A percentile compares a stretch with the other conserved stretches of the same genome.
Conservation (phyloP, 352 stramenopile species). For the Stramenopiles sp. region DNA sequence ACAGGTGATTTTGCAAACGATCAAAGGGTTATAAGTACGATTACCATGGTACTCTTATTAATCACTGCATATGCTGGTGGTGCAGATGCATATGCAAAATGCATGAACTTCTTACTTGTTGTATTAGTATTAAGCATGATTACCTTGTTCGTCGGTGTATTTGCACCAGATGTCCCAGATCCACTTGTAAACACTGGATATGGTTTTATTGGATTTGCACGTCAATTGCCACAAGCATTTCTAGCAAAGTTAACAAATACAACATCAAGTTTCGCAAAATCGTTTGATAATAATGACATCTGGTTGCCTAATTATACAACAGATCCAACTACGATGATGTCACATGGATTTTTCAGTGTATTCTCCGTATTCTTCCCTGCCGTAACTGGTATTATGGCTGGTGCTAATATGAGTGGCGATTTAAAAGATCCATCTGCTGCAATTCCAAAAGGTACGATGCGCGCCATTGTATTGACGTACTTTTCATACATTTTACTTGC, state of each 20-base stretch:
- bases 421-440: conserved; percentile 31
- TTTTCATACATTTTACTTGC: conserved; percentile 17
- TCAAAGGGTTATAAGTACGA: conserved; percentile 8
- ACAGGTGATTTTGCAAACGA: conserved; percentile 10
- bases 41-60: conserved; percentile 11
- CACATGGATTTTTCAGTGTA: conserved; percentile 4
- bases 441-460: conserved; percentile 39
- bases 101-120: not conserved
- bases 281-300: too few relatives aligned
- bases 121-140: not conserved
- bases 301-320: conserved; percentile 9
- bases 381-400: conserved; percentile 48
- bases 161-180: not conserved
- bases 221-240: not conserved
- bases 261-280: not conserved
- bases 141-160: not conserved
- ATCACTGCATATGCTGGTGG: not conserved
- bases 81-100: not conserved
- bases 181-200: not conserved
- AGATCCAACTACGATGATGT: not conserved
- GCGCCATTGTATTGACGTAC: conserved; percentile 12
- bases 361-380: conserved; percentile 19
- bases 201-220: not conserved
- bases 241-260: not conserved
- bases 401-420: too few relatives aligned